A percentile compares a stretch with the other conserved stretches of the same genome.
These are phyloP conservation scores for Moricandia arvensis DNA, from an alignment of 345 rosid species.

Conservation along the genomic window DNA sequence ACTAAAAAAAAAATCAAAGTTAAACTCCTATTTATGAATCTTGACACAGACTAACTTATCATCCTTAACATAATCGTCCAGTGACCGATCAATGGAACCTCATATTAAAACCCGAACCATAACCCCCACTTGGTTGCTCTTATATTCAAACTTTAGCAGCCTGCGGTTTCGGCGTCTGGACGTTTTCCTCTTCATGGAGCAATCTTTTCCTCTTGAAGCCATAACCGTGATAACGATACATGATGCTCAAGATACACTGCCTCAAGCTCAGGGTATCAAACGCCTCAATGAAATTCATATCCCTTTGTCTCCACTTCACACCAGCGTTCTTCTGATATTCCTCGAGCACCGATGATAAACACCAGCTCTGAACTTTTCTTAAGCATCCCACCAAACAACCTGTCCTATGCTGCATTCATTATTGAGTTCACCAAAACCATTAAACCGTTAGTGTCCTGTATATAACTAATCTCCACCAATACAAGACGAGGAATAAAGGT, in stretches of 20 bases:
- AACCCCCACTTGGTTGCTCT: conserved; percentile 8
- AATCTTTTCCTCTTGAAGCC: conserved; percentile 65
- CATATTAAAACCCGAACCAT: background rate
- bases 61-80: conserved; percentile 22
- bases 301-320: conserved; percentile 52
- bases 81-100: background rate
- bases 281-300: conserved; percentile 61
- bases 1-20: background rate
- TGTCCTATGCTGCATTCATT: conserved; percentile 71
- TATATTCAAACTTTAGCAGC: conserved; percentile 29
- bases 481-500: background rate
- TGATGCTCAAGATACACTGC: conserved; percentile 71
- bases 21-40: background rate
- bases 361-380: conserved; percentile 81
- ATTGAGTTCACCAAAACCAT: conserved; percentile 1
- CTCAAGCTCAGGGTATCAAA: conserved; percentile 49
- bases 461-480: background rate
- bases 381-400: conserved; percentile 87
- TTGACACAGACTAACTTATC: background rate
- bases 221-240: conserved; percentile 76
- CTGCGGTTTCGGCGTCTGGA: conserved; percentile 45
- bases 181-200: conserved; percentile 50
- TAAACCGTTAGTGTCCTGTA: conserved; percentile 6
- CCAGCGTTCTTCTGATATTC: conserved; percentile 77
- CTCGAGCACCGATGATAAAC: conserved; percentile 63